Evolutionary conservation across 495 filamentous ascomycete species (phyloP).

Genomic region (Penicillium samsonianum): DNA sequence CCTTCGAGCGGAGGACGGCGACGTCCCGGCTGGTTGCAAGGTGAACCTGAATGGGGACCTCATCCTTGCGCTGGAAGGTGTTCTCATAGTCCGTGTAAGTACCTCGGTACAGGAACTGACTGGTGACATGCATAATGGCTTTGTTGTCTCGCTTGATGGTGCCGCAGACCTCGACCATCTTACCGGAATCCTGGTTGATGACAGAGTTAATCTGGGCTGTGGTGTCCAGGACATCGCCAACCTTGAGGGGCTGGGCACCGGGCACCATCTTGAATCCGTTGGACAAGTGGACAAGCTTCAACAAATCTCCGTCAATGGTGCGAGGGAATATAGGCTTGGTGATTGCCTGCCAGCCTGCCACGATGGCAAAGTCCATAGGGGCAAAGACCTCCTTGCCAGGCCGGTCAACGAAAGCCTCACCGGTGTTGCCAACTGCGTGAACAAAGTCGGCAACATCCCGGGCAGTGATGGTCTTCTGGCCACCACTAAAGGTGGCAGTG

Average conservation of each 20-base stretch:
- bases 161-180: constrained; percentile 99
- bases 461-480: constrained; percentile 77
- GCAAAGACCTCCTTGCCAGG: constrained; percentile 93
- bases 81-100: constrained; percentile 92
- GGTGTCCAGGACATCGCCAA: constrained; percentile 88
- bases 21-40: constrained; percentile 85
- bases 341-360: constrained; percentile 98
- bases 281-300: constrained; percentile 93
- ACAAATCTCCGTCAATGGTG: constrained; percentile 88
- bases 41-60: constrained; percentile 93
- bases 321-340: constrained; percentile 97
- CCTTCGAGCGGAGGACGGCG: constrained; percentile 89
- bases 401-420: constrained; percentile 96
- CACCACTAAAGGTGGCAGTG: constrained; percentile 85
- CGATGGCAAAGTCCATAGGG: constrained; percentile 99
- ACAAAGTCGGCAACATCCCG: constrained; percentile 97
- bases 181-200: constrained; percentile 96
- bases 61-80: constrained; percentile 95
- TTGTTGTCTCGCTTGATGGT: constrained; percentile 85
- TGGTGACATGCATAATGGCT: constrained; percentile 97
- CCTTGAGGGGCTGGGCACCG: constrained; percentile 89
- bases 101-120: constrained; percentile 95
- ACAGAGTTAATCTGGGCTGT: constrained; percentile 97
- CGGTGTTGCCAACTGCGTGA: constrained; percentile 95
- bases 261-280: constrained; percentile 98